Evolutionary conservation across 2,329 filamentous ascomycete species (phyloP), one percentile per base, ranked within the genome.

Genomic region (Xylogone sp.): DNA sequence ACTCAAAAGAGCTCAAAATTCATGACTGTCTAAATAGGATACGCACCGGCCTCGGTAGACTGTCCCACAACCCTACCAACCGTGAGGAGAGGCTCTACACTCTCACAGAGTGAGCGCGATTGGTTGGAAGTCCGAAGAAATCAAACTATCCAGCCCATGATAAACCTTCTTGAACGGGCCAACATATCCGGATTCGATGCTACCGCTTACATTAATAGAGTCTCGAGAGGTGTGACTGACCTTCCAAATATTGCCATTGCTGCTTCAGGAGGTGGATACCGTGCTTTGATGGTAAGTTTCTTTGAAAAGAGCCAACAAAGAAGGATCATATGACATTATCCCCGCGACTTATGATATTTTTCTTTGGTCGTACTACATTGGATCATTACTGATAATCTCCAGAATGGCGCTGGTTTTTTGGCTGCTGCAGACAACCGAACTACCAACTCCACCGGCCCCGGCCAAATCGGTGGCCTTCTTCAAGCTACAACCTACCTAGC

Each of bases 251-350:
- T 96, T 55, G 90, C 77, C 16, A 81, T 96, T 56, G 88, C 90
- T 10, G 75, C 88, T 43, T 94, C 89, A 0, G 90, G 90, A 12
- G 91, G 91, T 65, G 91, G 91, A 31, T 96, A 94, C 67, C 79
- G 91, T 51, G 90, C 91, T n/a, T 76, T 95, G 72, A 75, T 92
- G 73, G 34, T 39, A 39, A 39, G 34, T 39, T 4, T 4, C 10
- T 27, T 27, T 27, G 24, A 27, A n/a, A n/a, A n/a, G n/a, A n/a
- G n/a, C n/a, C n/a, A n/a, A n/a, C n/a, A n/a, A n/a, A n/a, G n/a
- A n/a, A n/a, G n/a, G n/a, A n/a, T n/a, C n/a, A n/a, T n/a, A n/a
- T n/a, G n/a, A n/a, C n/a, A n/a, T n/a, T n/a, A n/a, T n/a, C n/a
- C n/a, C n/a, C n/a, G n/a, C n/a, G n/a, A n/a, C n/a, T n/a, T 27